These are phyloP conservation scores for Penicillium expansum DNA, from an alignment of 2,329 filamentous ascomycete genomes.

Conservation along the genomic window DNA sequence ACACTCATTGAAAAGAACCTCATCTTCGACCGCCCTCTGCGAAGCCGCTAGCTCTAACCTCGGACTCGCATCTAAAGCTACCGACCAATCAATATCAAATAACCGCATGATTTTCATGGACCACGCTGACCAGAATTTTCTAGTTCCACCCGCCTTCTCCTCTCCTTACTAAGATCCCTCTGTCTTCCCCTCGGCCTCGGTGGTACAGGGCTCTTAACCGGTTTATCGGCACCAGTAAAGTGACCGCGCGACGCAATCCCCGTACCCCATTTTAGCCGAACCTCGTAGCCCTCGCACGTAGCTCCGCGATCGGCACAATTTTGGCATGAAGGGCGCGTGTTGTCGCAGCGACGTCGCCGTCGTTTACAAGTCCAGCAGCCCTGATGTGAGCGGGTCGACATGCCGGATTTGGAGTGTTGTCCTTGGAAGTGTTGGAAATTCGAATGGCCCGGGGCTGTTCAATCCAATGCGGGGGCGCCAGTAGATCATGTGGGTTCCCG, in stretches of 20 bases:
- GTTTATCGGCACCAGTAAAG: slow-evolving; percentile 31
- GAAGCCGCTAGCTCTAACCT: background rate
- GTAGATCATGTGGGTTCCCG: background rate
- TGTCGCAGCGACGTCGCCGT: slow-evolving; percentile 30
- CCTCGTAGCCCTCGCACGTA: slow-evolving; percentile 32
- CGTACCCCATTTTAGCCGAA: slow-evolving; percentile 31
- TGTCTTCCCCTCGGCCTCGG: slow-evolving; percentile 25
- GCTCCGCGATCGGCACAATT: slow-evolving; percentile 25
- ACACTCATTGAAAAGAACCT: slow-evolving; percentile 26
- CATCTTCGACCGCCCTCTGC: slow-evolving; percentile 8
- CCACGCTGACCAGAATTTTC: slow-evolving; percentile 1
- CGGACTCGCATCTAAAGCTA: background rate
- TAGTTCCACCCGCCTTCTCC: slow-evolving; percentile 3
- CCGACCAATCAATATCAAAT: background rate
- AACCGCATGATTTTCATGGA: background rate
- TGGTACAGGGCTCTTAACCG: slow-evolving; percentile 24
- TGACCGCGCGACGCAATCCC: slow-evolving; percentile 34
- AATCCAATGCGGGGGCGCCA: background rate
- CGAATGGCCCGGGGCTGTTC: background rate
- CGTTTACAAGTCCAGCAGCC: slow-evolving; percentile 36
- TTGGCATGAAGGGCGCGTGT: slow-evolving; percentile 24
- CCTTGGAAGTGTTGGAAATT: background rate
- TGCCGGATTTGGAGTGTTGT: slow-evolving; percentile 16
- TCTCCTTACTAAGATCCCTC: slow-evolving; percentile 25
- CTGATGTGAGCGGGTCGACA: slow-evolving; percentile 32